Base-by-base conservation (phyloP, 805 yeast genomes). In the Saturnispora hagleri region DNA sequence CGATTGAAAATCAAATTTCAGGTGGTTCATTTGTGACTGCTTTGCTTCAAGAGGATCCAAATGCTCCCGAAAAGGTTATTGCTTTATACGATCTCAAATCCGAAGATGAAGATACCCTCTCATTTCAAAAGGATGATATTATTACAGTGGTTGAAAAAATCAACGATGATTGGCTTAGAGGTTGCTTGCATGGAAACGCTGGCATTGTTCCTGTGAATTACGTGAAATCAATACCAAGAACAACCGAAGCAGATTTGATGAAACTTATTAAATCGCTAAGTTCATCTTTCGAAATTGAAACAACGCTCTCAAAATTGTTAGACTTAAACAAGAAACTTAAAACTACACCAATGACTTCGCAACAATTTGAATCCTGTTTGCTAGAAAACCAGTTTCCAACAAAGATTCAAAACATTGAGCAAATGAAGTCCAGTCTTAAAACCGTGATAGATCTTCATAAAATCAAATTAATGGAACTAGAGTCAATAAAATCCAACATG, bases 151-250 rank as follows among this genome's bases (percentile, higher is more conserved):
- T 90, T 35, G 98, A 90, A 60, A 76, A 84, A 15, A 95, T 86
- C 5, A 90, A 89, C 65, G 76, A 87, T 55, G 98, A 91, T 62
- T 91, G 99, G 99, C 87, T 97, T 84, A 77, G 88, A 58, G 99
- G 99, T 15, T 79, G 91, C 5, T 69, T 91, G 48, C 75, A 78
- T 51, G 97, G 97, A 1, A 76, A 75, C 51, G 74, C 81, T 48
- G 99, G 99, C 18, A 84, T 93, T 13, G 89, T 91, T 67, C 99
- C 99, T 0, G 76, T 87, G 53, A 91, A 91, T 64, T 91, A 93
- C 62, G 98, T 93, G 1, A 77, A 87, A 0, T 89, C 89, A 2
- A 70, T 89, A 5, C 77, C 82, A 1, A 84, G 81, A 45, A 82
- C 84, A 35, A 73, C 87, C 0, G 73, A 78, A 2, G 75, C 76